Base-by-base conservation (phyloP, 768 basidiomycete genomes). In the Fibroporia radiculosa region DNA sequence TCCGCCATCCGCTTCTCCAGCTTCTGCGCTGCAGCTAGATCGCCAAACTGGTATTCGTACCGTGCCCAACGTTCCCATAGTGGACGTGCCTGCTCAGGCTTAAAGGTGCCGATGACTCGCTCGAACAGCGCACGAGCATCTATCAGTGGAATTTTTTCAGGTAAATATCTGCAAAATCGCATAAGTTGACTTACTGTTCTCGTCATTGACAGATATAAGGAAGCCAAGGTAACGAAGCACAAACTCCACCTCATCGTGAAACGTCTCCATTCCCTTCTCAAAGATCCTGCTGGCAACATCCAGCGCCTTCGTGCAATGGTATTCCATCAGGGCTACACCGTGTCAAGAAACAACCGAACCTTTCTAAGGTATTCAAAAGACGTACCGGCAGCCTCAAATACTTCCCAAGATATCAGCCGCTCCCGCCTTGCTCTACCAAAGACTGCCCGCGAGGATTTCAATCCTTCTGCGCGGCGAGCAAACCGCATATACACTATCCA, bases 91-190 rank as follows among this genome's bases (percentile, higher is more conserved):
- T 79, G 77, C 35, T 89, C 86, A 6, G 86, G 67, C 10, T 83
- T 65, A 61, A 96, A 91, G 3, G 75, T 83, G 13, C 73, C 63
- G 20, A 95, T 85, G 6, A 89, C 82, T 22, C 88, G 79, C 60
- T 99, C 95, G 59, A 99, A 99, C 22, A 98, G 68, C 0, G 95
- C 95, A 44, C 95, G 80, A 1, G 95, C 96, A 67, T 99, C 96
- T 99, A 48, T 6, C 6, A 4, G 20, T 4, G 13, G 41, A n/a
- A n/a, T 23, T 6, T 11, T 25, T 42, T 16, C 29, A 22, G 2
- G 16, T 16, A 18, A 16, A 44, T n/a, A 40, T 19, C 31, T 24
- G 6, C 18, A 3, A 23, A 42, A n/a, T 11, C 16, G 29, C 39
- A 23, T 31, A 40, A 32, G 24, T 13, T 40, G 22, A 27, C 71